Conservation (phyloP, 331 rosid genomes). For the Quercus lobata region DNA sequence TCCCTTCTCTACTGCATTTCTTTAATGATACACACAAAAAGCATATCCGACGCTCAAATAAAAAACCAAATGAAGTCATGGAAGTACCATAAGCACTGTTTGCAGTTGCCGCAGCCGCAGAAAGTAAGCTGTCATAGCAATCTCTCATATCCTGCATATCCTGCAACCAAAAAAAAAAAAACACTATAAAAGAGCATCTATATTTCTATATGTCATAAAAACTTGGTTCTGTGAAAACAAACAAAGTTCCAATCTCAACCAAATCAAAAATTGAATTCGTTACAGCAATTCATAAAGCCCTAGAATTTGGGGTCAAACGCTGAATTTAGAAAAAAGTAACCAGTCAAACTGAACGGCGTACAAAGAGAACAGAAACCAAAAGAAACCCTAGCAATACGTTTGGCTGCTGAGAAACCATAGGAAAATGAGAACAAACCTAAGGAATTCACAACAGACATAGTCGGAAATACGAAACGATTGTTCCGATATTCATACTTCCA, state of each 20-base stretch:
- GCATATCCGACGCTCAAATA: not conserved
- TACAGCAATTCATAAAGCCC: slow-evolving; percentile 24
- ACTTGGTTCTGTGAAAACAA: not conserved
- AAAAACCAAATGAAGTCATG: not conserved
- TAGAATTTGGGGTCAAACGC: not conserved
- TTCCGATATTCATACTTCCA: not conserved
- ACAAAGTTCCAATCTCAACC: not conserved
- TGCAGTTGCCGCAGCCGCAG: slow-evolving; percentile 96
- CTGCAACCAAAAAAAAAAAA: slow-evolving; percentile 26
- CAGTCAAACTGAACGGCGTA: not conserved
- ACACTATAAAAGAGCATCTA: not conserved
- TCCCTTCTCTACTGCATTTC: not conserved
- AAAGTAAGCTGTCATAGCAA: slow-evolving; percentile 91
- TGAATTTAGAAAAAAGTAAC: not conserved
- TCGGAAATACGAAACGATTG: not conserved
- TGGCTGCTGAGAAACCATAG: not conserved
- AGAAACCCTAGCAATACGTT: not conserved
- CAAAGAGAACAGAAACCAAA: not conserved
- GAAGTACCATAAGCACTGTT: slow-evolving; percentile 86
- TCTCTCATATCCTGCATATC: slow-evolving; percentile 82
- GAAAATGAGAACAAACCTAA: not conserved
- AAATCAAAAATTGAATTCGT: not conserved
- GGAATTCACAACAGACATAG: not conserved
- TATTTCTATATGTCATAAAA: too few species aligned
- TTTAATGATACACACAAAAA: slow-evolving; percentile 1